Evolutionary conservation across 2,329 filamentous ascomycete species (phyloP), one percentile per base, ranked within the genome.

Genomic region (Corniculantispora saksenae): DNA sequence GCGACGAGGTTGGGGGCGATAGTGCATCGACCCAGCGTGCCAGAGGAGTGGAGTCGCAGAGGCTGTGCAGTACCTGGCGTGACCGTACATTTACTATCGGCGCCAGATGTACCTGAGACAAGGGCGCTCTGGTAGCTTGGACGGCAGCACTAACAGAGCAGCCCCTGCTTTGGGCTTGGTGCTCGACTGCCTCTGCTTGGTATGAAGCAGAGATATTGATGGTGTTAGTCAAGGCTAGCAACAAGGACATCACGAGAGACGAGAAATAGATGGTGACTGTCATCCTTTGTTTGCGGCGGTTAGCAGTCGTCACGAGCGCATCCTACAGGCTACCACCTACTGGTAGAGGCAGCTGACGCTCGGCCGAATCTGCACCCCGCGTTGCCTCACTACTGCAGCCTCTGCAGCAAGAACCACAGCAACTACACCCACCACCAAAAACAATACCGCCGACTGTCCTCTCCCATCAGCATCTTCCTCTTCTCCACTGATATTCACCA

Each of bases 51-150:
- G 61, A 10, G 32, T 45, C 43, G 12, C 27, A 19, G 32, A 27
- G 62, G 62, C 62, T 64, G 55, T 59, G 62, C 62, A 64, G 53
- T 64, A 64, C 61, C 19, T n/a, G 13, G 29, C 21, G 29, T 50
- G 32, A 3, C 21, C 35, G 43, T 29, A 17, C 21, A 7, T 5
- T 19, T 7, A 29, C 43, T n/a, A 29, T 21, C 25, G 38, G 13
- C 2, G 15, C 4, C 1, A n/a, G 9, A 50, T 17, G 61, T 63
- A 63, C 58, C 27, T 51, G 58, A 21, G 58, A 40, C 45, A 60
- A 3, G 29, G 40, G 43, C 38, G 9, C 10, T 32, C 40, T 13
- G 19, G 56, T 35, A n/a, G 43, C 35, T 32, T 13, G 21, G 27
- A 47, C 43, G 32, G 19, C 29, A 38, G 40, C 43, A 59, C 25